These are phyloP conservation scores for Ceraceosorus guamensis DNA, from an alignment of 1,284 basidiomycete species.

Conservation along the genomic window DNA sequence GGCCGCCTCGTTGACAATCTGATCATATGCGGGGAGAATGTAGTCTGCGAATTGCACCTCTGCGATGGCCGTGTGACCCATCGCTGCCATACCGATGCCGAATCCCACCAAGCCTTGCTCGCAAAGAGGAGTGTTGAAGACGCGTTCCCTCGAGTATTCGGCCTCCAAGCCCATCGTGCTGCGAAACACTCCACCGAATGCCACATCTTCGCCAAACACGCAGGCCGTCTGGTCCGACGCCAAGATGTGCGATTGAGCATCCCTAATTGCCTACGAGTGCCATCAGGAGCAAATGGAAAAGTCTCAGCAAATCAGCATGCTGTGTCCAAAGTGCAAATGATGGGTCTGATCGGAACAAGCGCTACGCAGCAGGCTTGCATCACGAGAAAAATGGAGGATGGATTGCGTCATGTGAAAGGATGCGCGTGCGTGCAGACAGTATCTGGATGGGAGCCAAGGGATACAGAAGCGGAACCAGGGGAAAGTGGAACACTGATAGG, in stretches of 20 bases:
- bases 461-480: background rate
- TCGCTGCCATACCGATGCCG: constrained; percentile 80
- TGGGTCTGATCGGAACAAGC: background rate
- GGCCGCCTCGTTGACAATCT: constrained; percentile 92
- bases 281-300: background rate
- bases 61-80: constrained; percentile 89
- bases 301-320: too few relatives aligned
- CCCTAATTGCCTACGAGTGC: constrained; percentile 37
- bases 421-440: background rate
- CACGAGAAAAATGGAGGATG: background rate
- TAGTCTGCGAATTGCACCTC: constrained; percentile 65
- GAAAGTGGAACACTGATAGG: too few relatives aligned
- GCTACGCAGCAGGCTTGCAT: constrained; percentile 1
- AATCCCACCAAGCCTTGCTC: constrained; percentile 83
- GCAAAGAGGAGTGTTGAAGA: constrained; percentile 30
- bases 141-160: constrained; percentile 65
- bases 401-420: background rate
- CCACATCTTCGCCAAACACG: constrained; percentile 63
- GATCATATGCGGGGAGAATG: constrained; percentile 28
- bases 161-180: constrained; percentile 85
- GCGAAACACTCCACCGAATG: constrained; percentile 83
- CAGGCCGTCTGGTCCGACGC: constrained; percentile 67
- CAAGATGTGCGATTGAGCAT: constrained; percentile 34
- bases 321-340: background rate
- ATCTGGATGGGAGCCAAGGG: background rate